Evolutionary conservation across 2,329 filamentous ascomycete genomes (phyloP), one percentile per base, ranked within the genome.

Genomic region (Nemania serpens): DNA sequence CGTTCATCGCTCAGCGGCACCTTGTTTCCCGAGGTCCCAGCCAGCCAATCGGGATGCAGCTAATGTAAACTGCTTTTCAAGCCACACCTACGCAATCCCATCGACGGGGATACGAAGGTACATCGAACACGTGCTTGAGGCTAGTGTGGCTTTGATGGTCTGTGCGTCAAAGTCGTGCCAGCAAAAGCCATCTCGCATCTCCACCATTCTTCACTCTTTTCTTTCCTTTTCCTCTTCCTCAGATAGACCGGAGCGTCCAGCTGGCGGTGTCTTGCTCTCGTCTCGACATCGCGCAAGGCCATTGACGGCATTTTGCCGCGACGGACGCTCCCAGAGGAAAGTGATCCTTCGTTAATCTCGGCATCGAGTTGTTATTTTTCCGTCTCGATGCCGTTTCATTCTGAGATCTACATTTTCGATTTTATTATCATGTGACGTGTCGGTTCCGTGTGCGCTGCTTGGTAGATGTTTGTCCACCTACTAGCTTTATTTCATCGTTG

Each of bases 181-280:
- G 36, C 15, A 39, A n/a, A 59, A 37, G 15, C n/a, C 10, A 0
- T 20, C 54, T 6, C 59, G 55, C 18, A 45, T 2, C 15, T 42
- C 52, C 9, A 17, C 47, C 1, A 13, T 17, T 13, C 2, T 20
- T 50, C n/a, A 22, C 20, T 61, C 62, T 56, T 58, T 63, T 63
- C 68, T 68, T 55, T 57, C 56, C 68, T 53, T 71, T 64, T 73
- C 73, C 75, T 71, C 68, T 74, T 74, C 72, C 75, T 76, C 77
- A 84, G 80, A 83, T 83, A 84, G 79, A 64, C 74, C 80, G 77
- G 80, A 79, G 78, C 75, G 74, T 77, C 77, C 67, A 69, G 69
- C 65, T 66, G 67, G 66, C 62, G 65, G 66, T 66, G 59, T 63
- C 54, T 13, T 46, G 59, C 25, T 55, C 53, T 54, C 12, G 20